These are phyloP conservation scores for Acer campestre DNA, from an alignment of 345 rosid genomes.

Conservation along the genomic window DNA sequence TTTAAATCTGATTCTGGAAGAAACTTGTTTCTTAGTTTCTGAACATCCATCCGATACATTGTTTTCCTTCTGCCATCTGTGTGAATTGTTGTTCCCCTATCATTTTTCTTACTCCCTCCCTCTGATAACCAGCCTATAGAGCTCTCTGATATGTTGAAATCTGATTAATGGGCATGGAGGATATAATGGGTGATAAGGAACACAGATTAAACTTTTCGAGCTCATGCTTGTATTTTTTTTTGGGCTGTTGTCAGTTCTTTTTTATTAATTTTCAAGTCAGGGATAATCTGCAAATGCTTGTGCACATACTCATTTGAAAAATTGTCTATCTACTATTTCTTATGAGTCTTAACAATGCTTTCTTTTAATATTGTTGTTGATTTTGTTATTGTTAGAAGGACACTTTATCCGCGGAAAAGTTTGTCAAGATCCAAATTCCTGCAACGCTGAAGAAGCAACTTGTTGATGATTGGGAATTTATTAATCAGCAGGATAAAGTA, in stretches of 20 bases:
- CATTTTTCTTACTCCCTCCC: neutral
- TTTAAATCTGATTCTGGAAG: neutral
- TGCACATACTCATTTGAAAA: slow-evolving; percentile 1
- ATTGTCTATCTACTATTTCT: neutral
- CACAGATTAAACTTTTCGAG: neutral
- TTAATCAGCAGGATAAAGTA: slow-evolving; percentile 87
- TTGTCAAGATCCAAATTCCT: slow-evolving; percentile 81
- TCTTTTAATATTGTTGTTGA: slow-evolving; percentile 16
- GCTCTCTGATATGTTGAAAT: neutral
- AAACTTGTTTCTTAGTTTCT: slow-evolving; percentile 1
- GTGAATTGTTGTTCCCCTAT: neutral
- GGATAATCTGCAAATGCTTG: neutral
- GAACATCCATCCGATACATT: neutral
- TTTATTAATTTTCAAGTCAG: neutral
- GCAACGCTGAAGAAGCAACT: slow-evolving; percentile 78
- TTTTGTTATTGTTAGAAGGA: slow-evolving; percentile 50
- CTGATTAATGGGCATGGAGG: slow-evolving; percentile 8
- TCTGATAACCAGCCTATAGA: neutral
- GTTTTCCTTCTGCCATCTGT: neutral
- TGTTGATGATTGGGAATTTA: slow-evolving; percentile 84
- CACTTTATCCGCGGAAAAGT: slow-evolving; percentile 56
- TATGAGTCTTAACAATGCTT: neutral
- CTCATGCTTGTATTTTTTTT: neutral
- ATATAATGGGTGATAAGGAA: neutral
- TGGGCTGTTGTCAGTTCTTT: neutral